Percentiles rank a stretch among this genome's conserved stretches.
These are phyloP conservation scores for Pisolithus thermaeus DNA, from an alignment of 1,284 basidiomycete species.

Conservation along the genomic window DNA sequence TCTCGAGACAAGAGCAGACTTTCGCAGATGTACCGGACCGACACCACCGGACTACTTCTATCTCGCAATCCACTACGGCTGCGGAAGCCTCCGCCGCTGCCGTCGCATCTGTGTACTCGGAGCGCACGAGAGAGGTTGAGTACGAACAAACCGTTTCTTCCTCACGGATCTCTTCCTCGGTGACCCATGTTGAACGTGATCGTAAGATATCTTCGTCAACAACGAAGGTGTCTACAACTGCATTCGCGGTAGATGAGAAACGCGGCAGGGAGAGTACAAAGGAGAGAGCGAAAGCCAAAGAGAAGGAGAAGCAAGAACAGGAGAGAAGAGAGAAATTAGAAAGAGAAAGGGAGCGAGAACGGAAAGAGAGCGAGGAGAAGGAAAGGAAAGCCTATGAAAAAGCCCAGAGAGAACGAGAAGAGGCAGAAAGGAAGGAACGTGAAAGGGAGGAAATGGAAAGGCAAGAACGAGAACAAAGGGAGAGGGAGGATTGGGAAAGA, in stretches of 20 bases:
- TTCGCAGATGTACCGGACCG: conserved; percentile 20
- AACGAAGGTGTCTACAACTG: conserved; percentile 14
- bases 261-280: conserved; percentile 14
- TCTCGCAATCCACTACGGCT: conserved; percentile 16
- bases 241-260: background rate
- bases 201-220: conserved; percentile 20
- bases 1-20: conserved; percentile 15
- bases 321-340: background rate
- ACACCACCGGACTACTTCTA: conserved; percentile 18
- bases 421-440: conserved; percentile 11
- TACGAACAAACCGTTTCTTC: conserved; percentile 22
- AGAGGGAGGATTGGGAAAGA: conserved; percentile 11
- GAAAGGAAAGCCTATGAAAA: conserved; percentile 13
- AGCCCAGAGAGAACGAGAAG: conserved; percentile 9
- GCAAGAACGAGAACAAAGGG: background rate
- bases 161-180: conserved; percentile 23
- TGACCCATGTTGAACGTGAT: conserved; percentile 21
- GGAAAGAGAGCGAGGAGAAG: background rate
- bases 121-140: conserved; percentile 22
- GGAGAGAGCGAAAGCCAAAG: conserved; percentile 18
- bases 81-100: conserved; percentile 11
- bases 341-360: conserved; percentile 7
- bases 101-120: conserved; percentile 18
- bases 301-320: conserved; percentile 15
- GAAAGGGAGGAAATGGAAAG: conserved; percentile 3